Base-by-base conservation (phyloP, 257 asterid species). In the Striga asiatica region DNA sequence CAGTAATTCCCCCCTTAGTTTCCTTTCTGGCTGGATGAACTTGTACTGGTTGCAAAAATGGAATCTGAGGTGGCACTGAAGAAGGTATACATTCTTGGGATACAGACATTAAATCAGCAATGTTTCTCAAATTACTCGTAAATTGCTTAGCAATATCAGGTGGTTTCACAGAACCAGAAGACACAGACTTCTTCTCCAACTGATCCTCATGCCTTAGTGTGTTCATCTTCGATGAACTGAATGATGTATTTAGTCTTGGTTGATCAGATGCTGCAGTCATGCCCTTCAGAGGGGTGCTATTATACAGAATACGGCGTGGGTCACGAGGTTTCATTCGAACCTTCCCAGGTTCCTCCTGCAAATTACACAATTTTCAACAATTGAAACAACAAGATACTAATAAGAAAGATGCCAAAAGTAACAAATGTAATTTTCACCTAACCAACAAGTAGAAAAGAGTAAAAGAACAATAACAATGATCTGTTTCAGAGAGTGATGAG, bases 271-370 rank as follows among this genome's bases (percentile, higher is more conserved):
- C 82, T 56, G 68, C 18, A 66, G 60, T 38, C 43, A 57, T 70
- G 57, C 73, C 70, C 64, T 74, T 77, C 38, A 71, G 84, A 59
- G 70, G 66, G 23, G 79, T 70, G 64, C 56, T 66, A 62, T 63
- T 79, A 52, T 80, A 93, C 56, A 92, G 84, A 67, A 72, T 63
- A 53, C 97, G 95, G 5, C 98, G 97, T 41, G 98, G 98, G 64
- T 92, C 97, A 21, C 97, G 97, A 58, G 94, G 88, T 72, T 82
- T 92, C 97, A 92, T 88, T 31, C 94, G 88, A 54, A 78, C 73
- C 64, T 71, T 80, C 45, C 81, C 94, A 31, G 78, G 61, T 58
- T 80, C 95, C 66, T 78, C 98, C 98, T 92, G 91, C 65, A 68
- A 46, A 57, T 69, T 60, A 50, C 31, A 54, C 43, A 54, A 37